phyloP scores from a whole-genome alignment of 495 filamentous ascomycete genomes.

The Talaromyces thailandensis region DNA sequence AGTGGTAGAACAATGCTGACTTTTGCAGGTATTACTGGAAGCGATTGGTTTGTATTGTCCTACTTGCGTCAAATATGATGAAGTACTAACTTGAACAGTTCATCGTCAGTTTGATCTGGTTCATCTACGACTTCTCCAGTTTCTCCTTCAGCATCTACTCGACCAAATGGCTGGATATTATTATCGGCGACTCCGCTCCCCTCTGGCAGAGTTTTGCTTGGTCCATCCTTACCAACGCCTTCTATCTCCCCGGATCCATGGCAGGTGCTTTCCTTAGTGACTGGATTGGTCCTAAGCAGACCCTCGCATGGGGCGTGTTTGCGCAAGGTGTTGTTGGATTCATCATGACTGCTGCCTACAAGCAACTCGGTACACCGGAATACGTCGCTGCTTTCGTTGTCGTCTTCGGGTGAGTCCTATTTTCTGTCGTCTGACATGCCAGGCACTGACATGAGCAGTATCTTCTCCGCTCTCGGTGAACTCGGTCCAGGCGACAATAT shows the following conservation, averaged over 20 bases:
- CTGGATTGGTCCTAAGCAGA: slow-evolving; percentile 63
- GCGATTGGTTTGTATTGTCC: slow-evolving; percentile 23
- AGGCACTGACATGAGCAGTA: slow-evolving; percentile 34
- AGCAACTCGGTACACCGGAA: slow-evolving; percentile 45
- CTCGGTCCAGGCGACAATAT: slow-evolving; percentile 88
- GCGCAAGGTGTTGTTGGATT: slow-evolving; percentile 73
- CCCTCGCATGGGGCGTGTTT: slow-evolving; percentile 56
- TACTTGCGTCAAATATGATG: slow-evolving; percentile 7
- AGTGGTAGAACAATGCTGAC: neutral
- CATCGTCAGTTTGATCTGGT: slow-evolving; percentile 78
- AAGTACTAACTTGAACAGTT: slow-evolving; percentile 54
- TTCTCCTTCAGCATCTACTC: slow-evolving; percentile 80
- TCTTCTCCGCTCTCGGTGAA: slow-evolving; percentile 80
- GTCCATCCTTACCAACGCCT: slow-evolving; percentile 75
- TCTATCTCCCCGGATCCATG: slow-evolving; percentile 77
- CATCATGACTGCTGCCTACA: slow-evolving; percentile 75
- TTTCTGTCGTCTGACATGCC: neutral
- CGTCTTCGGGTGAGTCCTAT: slow-evolving; percentile 47
- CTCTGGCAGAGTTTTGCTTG: slow-evolving; percentile 75
- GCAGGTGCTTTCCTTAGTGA: slow-evolving; percentile 68
- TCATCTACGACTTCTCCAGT: slow-evolving; percentile 78
- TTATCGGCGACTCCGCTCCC: slow-evolving; percentile 45
- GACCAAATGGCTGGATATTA: slow-evolving; percentile 56
- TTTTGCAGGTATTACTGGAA: slow-evolving; percentile 40
- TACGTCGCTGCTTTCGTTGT: slow-evolving; percentile 72